phyloP scores from a whole-genome alignment of 768 basidiomycete species.

The Naganishia friedmannii region DNA sequence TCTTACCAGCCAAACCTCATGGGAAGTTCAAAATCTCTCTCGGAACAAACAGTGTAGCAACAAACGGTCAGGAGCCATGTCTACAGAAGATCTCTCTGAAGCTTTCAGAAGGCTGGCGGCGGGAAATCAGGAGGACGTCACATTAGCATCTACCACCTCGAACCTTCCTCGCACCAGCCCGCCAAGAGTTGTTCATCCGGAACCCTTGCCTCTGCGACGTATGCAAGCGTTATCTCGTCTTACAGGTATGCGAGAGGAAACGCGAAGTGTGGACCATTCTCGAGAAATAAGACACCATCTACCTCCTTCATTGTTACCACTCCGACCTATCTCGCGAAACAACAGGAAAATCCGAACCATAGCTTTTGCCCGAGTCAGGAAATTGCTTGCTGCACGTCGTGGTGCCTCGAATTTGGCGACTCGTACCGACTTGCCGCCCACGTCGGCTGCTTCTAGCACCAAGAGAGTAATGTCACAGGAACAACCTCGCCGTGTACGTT shows the following conservation, averaged over 20 bases:
- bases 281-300: not conserved
- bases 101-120: not conserved
- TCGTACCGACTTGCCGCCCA: too few relatives aligned
- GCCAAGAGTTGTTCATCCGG: not conserved
- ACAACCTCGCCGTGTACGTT: not conserved
- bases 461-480: not conserved
- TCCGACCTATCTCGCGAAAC: constrained; percentile 1
- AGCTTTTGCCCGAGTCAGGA: not conserved
- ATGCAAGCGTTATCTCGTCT: not conserved
- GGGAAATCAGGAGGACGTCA: not conserved
- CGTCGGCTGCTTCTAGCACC: not conserved
- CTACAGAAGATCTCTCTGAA: not conserved
- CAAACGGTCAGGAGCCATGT: not conserved
- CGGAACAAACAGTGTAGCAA: not conserved
- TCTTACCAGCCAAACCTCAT: not conserved
- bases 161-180: not conserved
- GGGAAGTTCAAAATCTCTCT: too few relatives aligned
- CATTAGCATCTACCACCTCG: not conserved
- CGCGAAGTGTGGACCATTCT: constrained; percentile 2
- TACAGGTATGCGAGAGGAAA: not conserved
- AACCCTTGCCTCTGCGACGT: not conserved
- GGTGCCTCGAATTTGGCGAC: too few relatives aligned
- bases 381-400: not conserved
- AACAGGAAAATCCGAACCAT: not conserved
- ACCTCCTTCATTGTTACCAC: not conserved